Percentiles rank a stretch among this genome's conserved stretches.
These are phyloP conservation scores for Ceratocystis cacaofunesta DNA, from an alignment of 2,329 filamentous ascomycete genomes.

Conservation along the genomic window DNA sequence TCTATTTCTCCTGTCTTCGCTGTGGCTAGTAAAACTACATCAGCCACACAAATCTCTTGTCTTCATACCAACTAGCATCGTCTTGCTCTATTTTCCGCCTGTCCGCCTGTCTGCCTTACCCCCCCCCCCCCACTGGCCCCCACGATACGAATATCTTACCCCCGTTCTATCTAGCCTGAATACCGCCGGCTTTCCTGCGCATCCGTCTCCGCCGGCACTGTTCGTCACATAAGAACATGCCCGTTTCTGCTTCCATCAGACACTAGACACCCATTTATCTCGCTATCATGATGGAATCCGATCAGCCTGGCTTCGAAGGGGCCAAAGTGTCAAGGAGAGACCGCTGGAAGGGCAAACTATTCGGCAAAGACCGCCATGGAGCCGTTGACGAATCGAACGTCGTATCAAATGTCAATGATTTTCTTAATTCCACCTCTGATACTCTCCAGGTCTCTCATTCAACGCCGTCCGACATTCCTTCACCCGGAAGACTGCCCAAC, in stretches of 20 bases:
- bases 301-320: constrained; percentile 30
- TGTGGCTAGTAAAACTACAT: too few relatives aligned
- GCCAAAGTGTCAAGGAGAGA: constrained; percentile 33
- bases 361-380: constrained; percentile 31
- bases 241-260: neutral
- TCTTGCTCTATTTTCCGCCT: neutral
- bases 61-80: too few relatives aligned
- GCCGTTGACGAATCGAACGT: constrained; percentile 23
- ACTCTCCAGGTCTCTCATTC: constrained; percentile 39
- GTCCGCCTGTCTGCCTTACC: neutral
- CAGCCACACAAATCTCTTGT: too few relatives aligned
- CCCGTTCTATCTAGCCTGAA: neutral
- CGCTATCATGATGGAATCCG: constrained; percentile 15
- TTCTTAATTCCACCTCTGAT: constrained; percentile 41
- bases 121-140: neutral
- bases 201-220: neutral
- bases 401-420: constrained; percentile 40
- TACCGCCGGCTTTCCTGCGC: constrained; percentile 21
- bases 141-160: neutral
- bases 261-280: neutral
- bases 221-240: constrained; percentile 3
- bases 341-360: constrained; percentile 50
- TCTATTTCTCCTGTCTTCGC: neutral
- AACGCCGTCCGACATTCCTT: constrained; percentile 21
- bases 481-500: constrained; percentile 25